phyloP scores from a whole-genome alignment of 2,329 filamentous ascomycete genomes.

The Verticillium zaregamsianum region DNA sequence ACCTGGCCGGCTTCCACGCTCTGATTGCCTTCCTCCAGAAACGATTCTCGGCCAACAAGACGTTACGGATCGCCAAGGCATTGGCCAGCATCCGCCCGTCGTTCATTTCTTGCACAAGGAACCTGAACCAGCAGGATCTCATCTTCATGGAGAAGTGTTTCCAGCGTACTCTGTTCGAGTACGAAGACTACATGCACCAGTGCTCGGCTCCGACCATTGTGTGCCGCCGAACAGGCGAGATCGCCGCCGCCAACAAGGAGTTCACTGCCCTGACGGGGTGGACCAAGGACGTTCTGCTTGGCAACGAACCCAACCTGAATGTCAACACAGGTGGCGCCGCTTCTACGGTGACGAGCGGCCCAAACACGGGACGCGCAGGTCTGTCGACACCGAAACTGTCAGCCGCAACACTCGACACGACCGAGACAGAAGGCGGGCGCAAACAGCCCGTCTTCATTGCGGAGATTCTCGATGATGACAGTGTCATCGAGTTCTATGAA shows the following conservation, averaged over 20 bases:
- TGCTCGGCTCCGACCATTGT: constrained; percentile 89
- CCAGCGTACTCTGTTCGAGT: constrained; percentile 87
- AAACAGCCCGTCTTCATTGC: constrained; percentile 83
- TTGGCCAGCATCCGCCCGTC: constrained; percentile 87
- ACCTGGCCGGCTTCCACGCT: constrained; percentile 85
- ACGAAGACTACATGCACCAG: constrained; percentile 86
- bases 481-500: constrained; percentile 90
- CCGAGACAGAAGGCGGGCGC: constrained; percentile 40
- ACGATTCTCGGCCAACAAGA: constrained; percentile 73
- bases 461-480: constrained; percentile 89
- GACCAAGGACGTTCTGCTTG: constrained; percentile 84
- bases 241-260: constrained; percentile 94
- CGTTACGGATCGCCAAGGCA: constrained; percentile 78
- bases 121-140: constrained; percentile 82
- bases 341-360: constrained; percentile 37
- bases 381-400: constrained; percentile 49
- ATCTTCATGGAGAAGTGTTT: constrained; percentile 98
- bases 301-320: constrained; percentile 83
- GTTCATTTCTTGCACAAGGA: constrained; percentile 86
- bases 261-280: constrained; percentile 95
- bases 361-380: constrained; percentile 36
- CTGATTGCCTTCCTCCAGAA: constrained; percentile 76
- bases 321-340: constrained; percentile 64
- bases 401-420: constrained; percentile 34
- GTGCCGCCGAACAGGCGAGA: constrained; percentile 85